A percentile compares a stretch with the other conserved stretches of the same genome.
Evolutionary conservation across 768 basidiomycete genomes (phyloP).

Genomic region (Pleurotus sapidus): DNA sequence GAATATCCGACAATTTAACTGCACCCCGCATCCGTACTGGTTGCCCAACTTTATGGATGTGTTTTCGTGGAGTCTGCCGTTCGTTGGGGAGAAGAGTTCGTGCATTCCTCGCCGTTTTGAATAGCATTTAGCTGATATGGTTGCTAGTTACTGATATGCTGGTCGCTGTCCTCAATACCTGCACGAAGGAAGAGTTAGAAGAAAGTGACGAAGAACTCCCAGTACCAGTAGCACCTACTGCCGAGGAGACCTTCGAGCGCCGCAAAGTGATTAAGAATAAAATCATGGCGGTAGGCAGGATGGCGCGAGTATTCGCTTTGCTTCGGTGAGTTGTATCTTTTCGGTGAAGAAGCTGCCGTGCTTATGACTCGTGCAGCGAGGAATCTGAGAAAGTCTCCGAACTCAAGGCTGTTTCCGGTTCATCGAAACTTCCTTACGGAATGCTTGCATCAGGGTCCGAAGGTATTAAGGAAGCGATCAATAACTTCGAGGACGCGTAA

Average conservation of each 20-base stretch:
- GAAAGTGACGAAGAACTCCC: conserved; percentile 65
- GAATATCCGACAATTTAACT: conserved; percentile 98
- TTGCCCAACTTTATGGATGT: conserved; percentile 99
- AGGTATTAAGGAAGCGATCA: conserved; percentile 93
- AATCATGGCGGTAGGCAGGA: conserved; percentile 95
- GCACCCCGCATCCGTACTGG: conserved; percentile 96
- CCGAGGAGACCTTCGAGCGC: conserved; percentile 61
- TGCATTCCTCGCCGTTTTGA: conserved; percentile 8
- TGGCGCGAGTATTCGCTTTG: conserved; percentile 94
- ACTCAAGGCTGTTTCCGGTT: conserved; percentile 86
- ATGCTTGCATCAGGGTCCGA: conserved; percentile 86
- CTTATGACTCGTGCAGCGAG: conserved; percentile 52
- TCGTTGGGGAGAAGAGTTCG: conserved; percentile 96
- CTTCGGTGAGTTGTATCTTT: conserved; percentile 67
- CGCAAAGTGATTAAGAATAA: conserved; percentile 96
- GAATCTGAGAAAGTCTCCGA: conserved; percentile 98
- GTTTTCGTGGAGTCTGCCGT: conserved; percentile 98
- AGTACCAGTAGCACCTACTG: conserved; percentile 36
- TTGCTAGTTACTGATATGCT: conserved; percentile 90
- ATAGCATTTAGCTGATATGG: too few relatives aligned
- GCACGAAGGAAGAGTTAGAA: conserved; percentile 94
- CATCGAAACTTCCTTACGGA: conserved; percentile 75
- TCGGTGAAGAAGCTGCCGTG: neutral
- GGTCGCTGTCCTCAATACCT: conserved; percentile 93
- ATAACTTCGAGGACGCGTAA: conserved; percentile 93